Percentiles rank a stretch among this genome's conserved stretches.
Evolutionary conservation across 805 yeast species (phyloP).

Genomic region (Cyberlindnera sargentensis): DNA sequence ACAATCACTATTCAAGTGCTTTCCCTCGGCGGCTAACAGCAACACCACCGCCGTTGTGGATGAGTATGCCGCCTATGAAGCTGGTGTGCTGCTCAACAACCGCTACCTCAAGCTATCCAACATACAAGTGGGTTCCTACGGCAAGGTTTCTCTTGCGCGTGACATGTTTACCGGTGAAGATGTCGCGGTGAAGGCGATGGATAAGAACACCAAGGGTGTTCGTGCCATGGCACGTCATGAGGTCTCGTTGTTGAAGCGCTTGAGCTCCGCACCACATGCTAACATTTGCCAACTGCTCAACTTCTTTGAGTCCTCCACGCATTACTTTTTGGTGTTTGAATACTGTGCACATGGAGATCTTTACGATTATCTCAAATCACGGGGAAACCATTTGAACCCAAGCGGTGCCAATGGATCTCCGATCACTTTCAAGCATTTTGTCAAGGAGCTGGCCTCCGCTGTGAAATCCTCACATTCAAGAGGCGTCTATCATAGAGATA

Average conservation of each 20-base stretch:
- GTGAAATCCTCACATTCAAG: slow-evolving; percentile 46
- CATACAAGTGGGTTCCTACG: slow-evolving; percentile 45
- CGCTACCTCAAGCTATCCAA: slow-evolving; percentile 37
- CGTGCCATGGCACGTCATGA: slow-evolving; percentile 48
- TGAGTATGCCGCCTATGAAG: slow-evolving; percentile 35
- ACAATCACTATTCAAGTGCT: not conserved
- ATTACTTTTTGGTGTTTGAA: slow-evolving; percentile 54
- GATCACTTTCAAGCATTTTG: slow-evolving; percentile 28
- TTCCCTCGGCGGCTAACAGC: not conserved
- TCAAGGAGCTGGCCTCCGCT: slow-evolving; percentile 46
- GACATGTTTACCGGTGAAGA: slow-evolving; percentile 27
- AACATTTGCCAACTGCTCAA: slow-evolving; percentile 55
- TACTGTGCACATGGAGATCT: slow-evolving; percentile 62
- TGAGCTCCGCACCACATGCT: slow-evolving; percentile 27
- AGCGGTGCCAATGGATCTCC: slow-evolving; percentile 11
- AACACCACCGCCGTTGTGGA: not conserved
- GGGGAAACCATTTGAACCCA: slow-evolving; percentile 16
- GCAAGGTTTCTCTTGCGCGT: slow-evolving; percentile 48
- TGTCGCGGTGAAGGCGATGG: slow-evolving; percentile 52
- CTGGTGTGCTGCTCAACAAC: slow-evolving; percentile 29
- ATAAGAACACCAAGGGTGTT: slow-evolving; percentile 34
- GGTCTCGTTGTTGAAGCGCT: slow-evolving; percentile 30
- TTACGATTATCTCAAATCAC: slow-evolving; percentile 41
- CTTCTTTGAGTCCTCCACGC: slow-evolving; percentile 45
- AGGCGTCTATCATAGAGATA: slow-evolving; percentile 63